Conservation (phyloP, 768 basidiomycete genomes). For the Psilocybe cubensis region DNA sequence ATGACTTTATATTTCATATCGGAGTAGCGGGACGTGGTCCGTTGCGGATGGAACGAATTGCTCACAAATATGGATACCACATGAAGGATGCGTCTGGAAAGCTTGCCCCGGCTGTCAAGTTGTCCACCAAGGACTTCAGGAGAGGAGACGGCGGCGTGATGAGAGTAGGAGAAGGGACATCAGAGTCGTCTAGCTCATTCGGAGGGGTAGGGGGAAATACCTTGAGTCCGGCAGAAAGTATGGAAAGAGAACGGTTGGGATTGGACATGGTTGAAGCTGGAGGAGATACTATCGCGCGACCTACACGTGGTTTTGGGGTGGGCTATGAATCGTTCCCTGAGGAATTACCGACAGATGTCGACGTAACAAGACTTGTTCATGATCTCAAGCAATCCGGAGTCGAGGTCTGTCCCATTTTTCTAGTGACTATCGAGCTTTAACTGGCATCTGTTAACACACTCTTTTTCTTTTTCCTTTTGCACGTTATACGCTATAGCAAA, state of each 20-base stretch:
- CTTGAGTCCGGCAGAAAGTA: conserved; percentile 34
- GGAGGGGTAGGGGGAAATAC: not conserved
- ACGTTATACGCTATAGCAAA: conserved; percentile 45
- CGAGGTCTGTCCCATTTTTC: conserved; percentile 38
- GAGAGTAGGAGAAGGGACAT: conserved; percentile 17
- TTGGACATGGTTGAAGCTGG: conserved; percentile 39
- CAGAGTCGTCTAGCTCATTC: conserved; percentile 11
- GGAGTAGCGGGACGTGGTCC: conserved; percentile 70
- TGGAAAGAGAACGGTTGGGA: conserved; percentile 39
- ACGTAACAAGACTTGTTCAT: conserved; percentile 59
- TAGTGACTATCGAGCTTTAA: not conserved
- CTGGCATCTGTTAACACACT: not conserved
- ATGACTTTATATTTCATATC: conserved; percentile 73
- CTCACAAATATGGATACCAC: conserved; percentile 69
- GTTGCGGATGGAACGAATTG: conserved; percentile 63
- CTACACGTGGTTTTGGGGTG: conserved; percentile 45
- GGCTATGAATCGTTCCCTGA: conserved; percentile 60
- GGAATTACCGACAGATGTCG: conserved; percentile 62
- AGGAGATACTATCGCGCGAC: conserved; percentile 38
- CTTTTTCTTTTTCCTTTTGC: conserved; percentile 3
- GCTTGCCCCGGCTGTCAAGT: conserved; percentile 53
- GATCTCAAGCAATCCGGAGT: conserved; percentile 55
- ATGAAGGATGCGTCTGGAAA: conserved; percentile 68
- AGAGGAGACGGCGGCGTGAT: conserved; percentile 33
- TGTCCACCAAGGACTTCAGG: conserved; percentile 44